Evolutionary conservation across 495 filamentous ascomycete genomes (phyloP), one percentile per base, ranked within the genome.

Genomic region (Lepidopterella palustris): DNA sequence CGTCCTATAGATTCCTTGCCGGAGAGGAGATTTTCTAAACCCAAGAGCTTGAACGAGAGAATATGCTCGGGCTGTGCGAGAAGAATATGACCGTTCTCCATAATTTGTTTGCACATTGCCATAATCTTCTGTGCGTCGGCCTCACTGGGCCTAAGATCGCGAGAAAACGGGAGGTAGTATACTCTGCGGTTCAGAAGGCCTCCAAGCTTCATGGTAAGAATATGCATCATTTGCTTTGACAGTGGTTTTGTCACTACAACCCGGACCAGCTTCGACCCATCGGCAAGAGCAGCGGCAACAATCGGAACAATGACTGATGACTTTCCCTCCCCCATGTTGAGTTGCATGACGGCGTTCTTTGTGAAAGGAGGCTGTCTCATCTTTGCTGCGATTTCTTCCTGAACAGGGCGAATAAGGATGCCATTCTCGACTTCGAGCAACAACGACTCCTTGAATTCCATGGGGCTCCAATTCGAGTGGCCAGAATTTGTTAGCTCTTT

Each of bases 371-470:
- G 82, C 0, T 69, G 65, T 21, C 81, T 81, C 13, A 74, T 85
- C 0, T 75, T 77, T 13, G 45, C 58, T 0, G 82, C 81, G 35
- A 85, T 80, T 45, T 78, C 73, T 0, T 80, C 72, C 56, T 85
- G 82, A 4, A 74, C 77, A 0, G 60, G 53, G 0, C 82, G 71
- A 39, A 85, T 79, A 1, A 82, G 64, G 1, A 84, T 61, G 57
- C 84, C 74, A 5, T 68, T 61, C 13, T 85, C 82, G 31, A 85
- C 77, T 57, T 85, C 82, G 0, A 85, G 67, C 10, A 85, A 70
- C 0, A 85, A 60, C 80, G 80, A 84, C 53, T 85, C 82, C 0
- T 78, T 71, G 5, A 51, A 39, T 9, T 78, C 47, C 0, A 68
- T 25, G 0, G 80, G 77, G 0, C 69, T 35, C 82, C 82, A 85